Base-by-base conservation (phyloP, 495 filamentous ascomycete species). In the Talaromyces proteolyticus region DNA sequence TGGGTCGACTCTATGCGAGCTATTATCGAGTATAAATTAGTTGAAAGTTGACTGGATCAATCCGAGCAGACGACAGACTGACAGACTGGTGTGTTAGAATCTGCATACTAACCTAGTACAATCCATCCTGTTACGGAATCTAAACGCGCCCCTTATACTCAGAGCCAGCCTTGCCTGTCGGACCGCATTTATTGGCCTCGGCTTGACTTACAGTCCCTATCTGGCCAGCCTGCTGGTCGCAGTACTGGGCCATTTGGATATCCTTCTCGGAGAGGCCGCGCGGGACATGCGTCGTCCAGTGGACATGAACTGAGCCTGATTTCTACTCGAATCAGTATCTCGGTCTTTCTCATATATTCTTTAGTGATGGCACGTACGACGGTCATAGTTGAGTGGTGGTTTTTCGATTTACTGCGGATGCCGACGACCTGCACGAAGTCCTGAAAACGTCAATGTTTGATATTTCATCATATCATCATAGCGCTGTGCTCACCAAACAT, bases 231-330 rank as follows among this genome's bases (percentile, higher is more conserved):
- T 80, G 71, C 48, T 74, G 58, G 60, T 90, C 86, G 63, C 87
- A 90, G 51, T 79, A 74, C 37, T 61, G 63, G 1, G 87, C 87
- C 66, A 90, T 74, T 14, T 73, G 60, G 34, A 85, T 62, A 57
- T 91, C 87, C 53, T 84, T 84, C 20, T 66, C 52, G 0, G 83
- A 84, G n/a, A 91, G 71, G n/a, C 87, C 86, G 18, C 73, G 70
- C 7, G 84, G 85, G 40, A 71, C 71, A 65, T 91, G 86, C 16
- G 87, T 90, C 10, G 86, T 90, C 87, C 85, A 90, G 61, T 74
- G 68, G 48, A 76, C 63, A 51, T 69, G 62, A 26, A 76, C 68
- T 4, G 69, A 73, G 7, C 71, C 71, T 53, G 71, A 59, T 50
- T 68, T 67, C 69, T 74, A 26, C 16, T 24, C 19, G 8, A 26